A percentile compares a stretch with the other conserved stretches of the same genome.
Evolutionary conservation across 179 eudicot species (phyloP).

Genomic region (Spergularia azorica): DNA sequence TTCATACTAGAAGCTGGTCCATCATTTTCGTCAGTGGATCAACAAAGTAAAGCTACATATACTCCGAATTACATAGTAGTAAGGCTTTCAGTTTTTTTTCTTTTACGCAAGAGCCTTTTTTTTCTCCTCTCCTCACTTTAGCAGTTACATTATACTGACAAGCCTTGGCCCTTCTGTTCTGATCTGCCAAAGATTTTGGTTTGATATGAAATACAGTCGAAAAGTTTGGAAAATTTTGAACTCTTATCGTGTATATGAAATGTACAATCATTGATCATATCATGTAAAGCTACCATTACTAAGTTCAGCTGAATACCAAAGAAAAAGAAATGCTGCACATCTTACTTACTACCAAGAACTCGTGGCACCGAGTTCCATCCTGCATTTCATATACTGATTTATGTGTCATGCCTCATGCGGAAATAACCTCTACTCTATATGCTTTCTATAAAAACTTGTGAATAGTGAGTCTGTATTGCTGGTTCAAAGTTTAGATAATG

Average conservation of each 20-base stretch:
- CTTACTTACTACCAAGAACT: background rate
- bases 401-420: no score
- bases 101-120: background rate
- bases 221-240: no score
- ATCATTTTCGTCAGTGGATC: background rate
- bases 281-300: background rate
- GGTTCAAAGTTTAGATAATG: background rate
- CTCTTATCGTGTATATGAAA: no score
- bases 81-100: constrained; percentile 4
- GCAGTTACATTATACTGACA: no score
- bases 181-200: no score
- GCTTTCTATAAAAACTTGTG: no score
- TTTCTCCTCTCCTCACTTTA: no score
- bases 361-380: no score
- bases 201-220: no score
- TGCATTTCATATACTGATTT: no score
- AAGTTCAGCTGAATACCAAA: background rate
- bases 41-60: background rate
- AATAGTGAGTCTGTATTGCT: background rate
- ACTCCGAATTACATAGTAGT: background rate
- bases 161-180: no score
- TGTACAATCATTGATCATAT: background rate
- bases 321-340: background rate
- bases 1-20: background rate
- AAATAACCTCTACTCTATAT: no score